These are phyloP conservation scores for Myxozyma kluyveri DNA, from an alignment of 805 yeast genomes.

Conservation along the genomic window DNA sequence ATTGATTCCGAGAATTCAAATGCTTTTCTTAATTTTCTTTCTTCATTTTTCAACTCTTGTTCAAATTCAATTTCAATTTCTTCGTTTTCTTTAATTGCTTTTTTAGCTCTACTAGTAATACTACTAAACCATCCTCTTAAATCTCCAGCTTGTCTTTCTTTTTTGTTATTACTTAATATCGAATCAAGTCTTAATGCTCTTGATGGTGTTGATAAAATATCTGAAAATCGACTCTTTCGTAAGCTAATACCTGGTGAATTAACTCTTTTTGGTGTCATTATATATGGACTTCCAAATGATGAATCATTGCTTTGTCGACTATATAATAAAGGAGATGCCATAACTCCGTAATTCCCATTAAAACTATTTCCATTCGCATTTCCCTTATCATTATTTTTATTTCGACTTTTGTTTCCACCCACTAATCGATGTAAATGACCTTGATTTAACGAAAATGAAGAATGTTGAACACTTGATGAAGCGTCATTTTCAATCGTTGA, in stretches of 20 bases:
- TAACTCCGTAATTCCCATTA: background rate
- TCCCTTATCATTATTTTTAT: background rate
- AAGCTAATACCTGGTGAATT: slow-evolving; percentile 2
- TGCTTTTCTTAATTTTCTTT: slow-evolving; percentile 10
- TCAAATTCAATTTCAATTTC: slow-evolving; percentile 17
- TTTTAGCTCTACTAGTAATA: slow-evolving; percentile 13
- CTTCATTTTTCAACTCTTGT: slow-evolving; percentile 17
- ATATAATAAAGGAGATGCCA: slow-evolving; percentile 20
- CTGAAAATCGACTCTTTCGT: slow-evolving; percentile 1
- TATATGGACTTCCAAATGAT: slow-evolving; percentile 18
- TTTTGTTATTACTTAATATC: background rate
- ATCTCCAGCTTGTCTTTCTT: background rate
- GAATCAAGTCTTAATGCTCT: slow-evolving; percentile 1
- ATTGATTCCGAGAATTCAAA: slow-evolving; percentile 18
- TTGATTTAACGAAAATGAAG: slow-evolving; percentile 16
- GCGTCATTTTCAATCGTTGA: background rate
- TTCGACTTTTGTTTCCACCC: background rate
- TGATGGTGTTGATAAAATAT: slow-evolving; percentile 11
- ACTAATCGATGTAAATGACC: slow-evolving; percentile 23
- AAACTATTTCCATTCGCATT: background rate
- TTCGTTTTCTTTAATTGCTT: slow-evolving; percentile 20
- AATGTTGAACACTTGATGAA: background rate
- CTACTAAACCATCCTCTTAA: slow-evolving; percentile 14
- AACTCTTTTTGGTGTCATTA: background rate
- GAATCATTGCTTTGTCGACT: slow-evolving; percentile 16